Base-by-base conservation (phyloP, 129 eudicot species). In the Lactuca saligna region DNA sequence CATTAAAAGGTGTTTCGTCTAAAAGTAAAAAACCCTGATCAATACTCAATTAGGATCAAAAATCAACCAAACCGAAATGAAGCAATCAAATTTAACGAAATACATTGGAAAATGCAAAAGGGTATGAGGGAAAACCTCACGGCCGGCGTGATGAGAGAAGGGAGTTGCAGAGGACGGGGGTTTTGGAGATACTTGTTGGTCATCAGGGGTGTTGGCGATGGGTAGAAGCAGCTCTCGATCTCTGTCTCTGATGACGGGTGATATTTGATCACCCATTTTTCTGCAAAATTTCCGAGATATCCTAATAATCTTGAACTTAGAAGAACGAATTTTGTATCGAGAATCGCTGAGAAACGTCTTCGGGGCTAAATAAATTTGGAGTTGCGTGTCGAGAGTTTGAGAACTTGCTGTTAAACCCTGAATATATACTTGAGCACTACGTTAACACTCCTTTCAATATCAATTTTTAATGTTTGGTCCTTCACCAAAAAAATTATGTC, bases 201-300 rank as follows among this genome's bases (percentile, higher is more conserved):
- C 81, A 70, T 54, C 79, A 34, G 76, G 54, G 66, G 95, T 50
- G 63, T 74, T 82, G 57, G 88, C 81, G 54, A 90, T 86, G 14
- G 97, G 95, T 4, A 90, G 75, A n/a, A 90, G 91, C 61, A 90
- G 82, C 74, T 90, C 97, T 1, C 91, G 91, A 82, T 90, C 97
- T 84, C 97, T 84, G 10, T 84, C 88, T 66, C 82, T 71, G 66
- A 80, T 84, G 0, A 60, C 66, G 7, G 81, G 61, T 31, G 88
- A 76, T 76, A 74, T 90, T 4, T 90, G 88, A 71, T 90, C 97
- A 20, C 82, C 91, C 90, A 84, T 84, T 69, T 42, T 57, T 67
- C 38, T 59, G 66, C 57, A 63, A 12, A 60, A 33, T 48, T 71
- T 78, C 57, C 61, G 61, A 46, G 61, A 57, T 32, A 64, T 20